A percentile compares a stretch with the other conserved stretches of the same genome.
These are phyloP conservation scores for Uromyces viciae-fabae DNA, from an alignment of 1,284 basidiomycete species.

Conservation along the genomic window DNA sequence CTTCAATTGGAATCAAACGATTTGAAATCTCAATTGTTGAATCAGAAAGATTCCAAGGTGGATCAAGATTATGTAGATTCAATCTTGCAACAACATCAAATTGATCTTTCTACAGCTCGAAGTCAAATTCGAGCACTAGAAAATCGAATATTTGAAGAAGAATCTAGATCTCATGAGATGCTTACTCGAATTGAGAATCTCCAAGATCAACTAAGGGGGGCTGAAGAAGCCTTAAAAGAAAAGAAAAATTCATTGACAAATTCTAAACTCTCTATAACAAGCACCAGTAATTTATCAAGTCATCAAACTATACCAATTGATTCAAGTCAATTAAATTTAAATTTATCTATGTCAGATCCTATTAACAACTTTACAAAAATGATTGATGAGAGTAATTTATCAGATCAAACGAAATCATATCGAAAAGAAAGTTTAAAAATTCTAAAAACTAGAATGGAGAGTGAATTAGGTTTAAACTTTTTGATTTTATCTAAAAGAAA, in stretches of 20 bases:
- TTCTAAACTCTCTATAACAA: too few species aligned
- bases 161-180: slow-evolving; percentile 43
- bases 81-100: slow-evolving; percentile 42
- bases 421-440: slow-evolving; percentile 35
- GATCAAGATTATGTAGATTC: slow-evolving; percentile 43
- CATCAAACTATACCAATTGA: neutral
- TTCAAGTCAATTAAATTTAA: too few species aligned
- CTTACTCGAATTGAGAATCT: slow-evolving; percentile 38
- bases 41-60: neutral
- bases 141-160: slow-evolving; percentile 41
- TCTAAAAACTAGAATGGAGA: slow-evolving; percentile 37
- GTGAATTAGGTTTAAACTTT: slow-evolving; percentile 27
- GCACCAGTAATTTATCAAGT: neutral
- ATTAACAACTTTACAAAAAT: slow-evolving; percentile 22
- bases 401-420: slow-evolving; percentile 22
- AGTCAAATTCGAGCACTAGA: slow-evolving; percentile 43
- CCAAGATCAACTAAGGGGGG: slow-evolving; percentile 39
- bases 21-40: slow-evolving; percentile 1
- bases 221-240: slow-evolving; percentile 24
- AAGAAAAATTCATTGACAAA: neutral
- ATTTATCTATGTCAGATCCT: neutral
- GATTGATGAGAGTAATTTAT: slow-evolving; percentile 38
- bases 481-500: neutral
- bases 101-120: slow-evolving; percentile 41
- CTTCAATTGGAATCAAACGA: slow-evolving; percentile 1